phyloP scores from a whole-genome alignment of 1,284 basidiomycete genomes.

The Athelia psychrophila region DNA sequence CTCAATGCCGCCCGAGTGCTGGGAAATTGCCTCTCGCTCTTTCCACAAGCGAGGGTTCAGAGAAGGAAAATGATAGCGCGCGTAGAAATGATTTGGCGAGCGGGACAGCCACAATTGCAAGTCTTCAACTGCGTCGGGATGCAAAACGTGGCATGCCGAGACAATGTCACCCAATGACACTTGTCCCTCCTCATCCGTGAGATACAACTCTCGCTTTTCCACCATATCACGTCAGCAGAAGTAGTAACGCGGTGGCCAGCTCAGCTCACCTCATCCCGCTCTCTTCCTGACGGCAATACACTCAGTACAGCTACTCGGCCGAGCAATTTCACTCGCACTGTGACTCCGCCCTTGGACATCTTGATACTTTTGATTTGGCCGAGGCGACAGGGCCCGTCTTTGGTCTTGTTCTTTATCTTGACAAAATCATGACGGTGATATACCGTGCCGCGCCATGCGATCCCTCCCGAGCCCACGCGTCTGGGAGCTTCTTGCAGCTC shows the following conservation, averaged over 20 bases:
- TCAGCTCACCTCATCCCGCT: slow-evolving; percentile 33
- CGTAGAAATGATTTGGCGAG: slow-evolving; percentile 57
- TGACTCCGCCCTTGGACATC: slow-evolving; percentile 13
- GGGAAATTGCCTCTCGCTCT: slow-evolving; percentile 22
- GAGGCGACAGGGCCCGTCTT: slow-evolving; percentile 31
- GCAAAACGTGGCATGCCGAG: slow-evolving; percentile 45
- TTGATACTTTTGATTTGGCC: slow-evolving; percentile 28
- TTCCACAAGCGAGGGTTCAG: slow-evolving; percentile 39
- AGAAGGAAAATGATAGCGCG: slow-evolving; percentile 44
- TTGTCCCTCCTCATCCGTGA: slow-evolving; percentile 42
- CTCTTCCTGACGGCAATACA: slow-evolving; percentile 20
- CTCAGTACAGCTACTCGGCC: slow-evolving; percentile 30
- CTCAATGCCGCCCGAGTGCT: slow-evolving; percentile 28
- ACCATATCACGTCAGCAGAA: slow-evolving; percentile 4
- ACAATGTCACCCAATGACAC: slow-evolving; percentile 39
- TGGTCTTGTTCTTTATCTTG: slow-evolving; percentile 34
- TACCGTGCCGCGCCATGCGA: slow-evolving; percentile 37
- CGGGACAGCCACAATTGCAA: slow-evolving; percentile 45
- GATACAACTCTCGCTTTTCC: slow-evolving; percentile 48
- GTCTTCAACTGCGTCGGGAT: slow-evolving; percentile 25
- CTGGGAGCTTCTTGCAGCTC: slow-evolving; percentile 22
- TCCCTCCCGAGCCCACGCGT: slow-evolving; percentile 28
- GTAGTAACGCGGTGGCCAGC: slow-evolving; percentile 12
- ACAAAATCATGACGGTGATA: slow-evolving; percentile 60
- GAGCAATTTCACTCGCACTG: slow-evolving; percentile 25